Conservation (phyloP, 23 red algal genomes). For the Gracilaria gracilis region DNA sequence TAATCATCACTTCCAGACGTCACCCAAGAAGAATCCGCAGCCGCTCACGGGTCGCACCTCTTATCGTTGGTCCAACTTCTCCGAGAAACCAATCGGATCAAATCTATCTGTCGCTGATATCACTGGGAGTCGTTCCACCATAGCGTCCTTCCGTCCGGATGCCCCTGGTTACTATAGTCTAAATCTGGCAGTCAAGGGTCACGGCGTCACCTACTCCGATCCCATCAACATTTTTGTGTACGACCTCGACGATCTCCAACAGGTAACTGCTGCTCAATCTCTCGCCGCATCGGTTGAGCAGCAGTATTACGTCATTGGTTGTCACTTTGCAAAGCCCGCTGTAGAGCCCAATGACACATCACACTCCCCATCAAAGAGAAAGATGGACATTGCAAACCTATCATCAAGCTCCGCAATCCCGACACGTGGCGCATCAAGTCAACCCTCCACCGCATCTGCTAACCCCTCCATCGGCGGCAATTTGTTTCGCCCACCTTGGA, state of each 20-base stretch:
- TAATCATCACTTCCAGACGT: not conserved
- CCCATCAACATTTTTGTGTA: constrained; percentile 59
- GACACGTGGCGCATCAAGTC: constrained; percentile 19
- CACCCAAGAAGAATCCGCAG: not conserved
- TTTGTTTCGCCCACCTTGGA: not conserved
- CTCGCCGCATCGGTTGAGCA: not conserved
- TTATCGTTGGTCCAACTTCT: constrained; percentile 63
- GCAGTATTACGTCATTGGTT: constrained; percentile 57
- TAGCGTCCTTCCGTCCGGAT: constrained; percentile 59
- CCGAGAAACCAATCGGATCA: constrained; percentile 19
- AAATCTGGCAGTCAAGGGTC: constrained; percentile 56
- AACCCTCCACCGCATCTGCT: constrained; percentile 24
- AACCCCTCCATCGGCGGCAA: not conserved
- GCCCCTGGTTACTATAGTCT: constrained; percentile 48
- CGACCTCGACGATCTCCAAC: constrained; percentile 31
- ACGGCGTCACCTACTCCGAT: constrained; percentile 66
- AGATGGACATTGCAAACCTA: not conserved
- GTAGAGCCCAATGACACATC: not conserved
- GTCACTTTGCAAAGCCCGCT: constrained; percentile 30
- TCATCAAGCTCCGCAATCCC: not conserved
- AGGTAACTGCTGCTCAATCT: not conserved
- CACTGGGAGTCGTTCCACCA: constrained; percentile 52
- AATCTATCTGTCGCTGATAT: constrained; percentile 63
- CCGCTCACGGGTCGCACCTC: constrained; percentile 70
- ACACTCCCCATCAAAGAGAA: not conserved